Conservation (phyloP, 1,139 yeast species). For the Wickerhamomyces sp. region DNA sequence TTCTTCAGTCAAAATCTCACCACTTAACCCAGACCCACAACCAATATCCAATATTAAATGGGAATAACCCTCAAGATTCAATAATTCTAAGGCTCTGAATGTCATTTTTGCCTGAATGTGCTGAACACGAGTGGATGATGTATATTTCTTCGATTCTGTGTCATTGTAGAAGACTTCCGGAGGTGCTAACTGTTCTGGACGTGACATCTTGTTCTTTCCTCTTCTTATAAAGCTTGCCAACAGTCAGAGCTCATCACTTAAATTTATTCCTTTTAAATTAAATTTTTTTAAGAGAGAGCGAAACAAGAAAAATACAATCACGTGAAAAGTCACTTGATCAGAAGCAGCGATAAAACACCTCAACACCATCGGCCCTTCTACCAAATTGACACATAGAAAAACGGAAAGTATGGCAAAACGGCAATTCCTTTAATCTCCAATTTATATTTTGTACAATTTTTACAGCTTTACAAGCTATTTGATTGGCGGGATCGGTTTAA, state of each 20-base stretch:
- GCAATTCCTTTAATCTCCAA: too few relatives aligned
- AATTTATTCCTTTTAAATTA: too few relatives aligned
- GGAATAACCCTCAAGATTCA: constrained; percentile 64
- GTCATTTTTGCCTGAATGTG: constrained; percentile 98
- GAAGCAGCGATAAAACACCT: too few relatives aligned
- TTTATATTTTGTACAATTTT: too few relatives aligned
- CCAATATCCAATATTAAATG: constrained; percentile 86
- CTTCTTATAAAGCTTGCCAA: neutral
- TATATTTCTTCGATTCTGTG: constrained; percentile 81
- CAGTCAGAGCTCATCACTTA: neutral
- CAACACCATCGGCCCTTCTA: too few relatives aligned
- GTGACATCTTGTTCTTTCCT: constrained; percentile 53
- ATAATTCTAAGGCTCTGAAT: constrained; percentile 79
- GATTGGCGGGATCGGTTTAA: too few relatives aligned
- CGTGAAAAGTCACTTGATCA: too few relatives aligned
- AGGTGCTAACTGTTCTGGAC: constrained; percentile 97
- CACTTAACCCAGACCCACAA: constrained; percentile 95
- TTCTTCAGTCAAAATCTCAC: constrained; percentile 90
- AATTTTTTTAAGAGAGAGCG: too few relatives aligned
- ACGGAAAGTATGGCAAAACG: too few relatives aligned
- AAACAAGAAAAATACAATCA: too few relatives aligned
- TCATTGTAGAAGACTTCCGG: constrained; percentile 96
- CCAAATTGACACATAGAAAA: too few relatives aligned
- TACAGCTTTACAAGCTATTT: too few relatives aligned
- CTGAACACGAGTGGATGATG: constrained; percentile 92